These are phyloP conservation scores for Spatholobus suberectus DNA, from an alignment of 306 rosid genomes.

Conservation along the genomic window DNA sequence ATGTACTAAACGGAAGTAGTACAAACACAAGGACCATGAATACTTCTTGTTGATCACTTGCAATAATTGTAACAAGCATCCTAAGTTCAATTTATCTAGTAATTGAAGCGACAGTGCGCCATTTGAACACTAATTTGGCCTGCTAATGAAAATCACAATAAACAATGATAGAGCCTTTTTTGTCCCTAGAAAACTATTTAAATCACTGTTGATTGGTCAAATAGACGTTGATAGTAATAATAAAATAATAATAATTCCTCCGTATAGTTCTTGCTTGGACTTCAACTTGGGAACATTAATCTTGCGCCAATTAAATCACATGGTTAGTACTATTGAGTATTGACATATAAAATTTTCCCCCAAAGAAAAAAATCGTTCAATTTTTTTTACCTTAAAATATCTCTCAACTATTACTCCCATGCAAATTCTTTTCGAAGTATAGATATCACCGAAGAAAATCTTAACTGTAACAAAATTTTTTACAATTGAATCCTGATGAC, in stretches of 20 bases:
- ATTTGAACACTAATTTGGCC: neutral
- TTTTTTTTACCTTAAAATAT: too few species aligned
- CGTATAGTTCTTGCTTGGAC: constrained; percentile 14
- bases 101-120: neutral
- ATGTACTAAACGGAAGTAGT: neutral
- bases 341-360: too few species aligned
- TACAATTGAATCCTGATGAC: neutral
- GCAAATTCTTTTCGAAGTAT: too few species aligned
- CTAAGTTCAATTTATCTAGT: constrained; percentile 23
- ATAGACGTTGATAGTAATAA: neutral
- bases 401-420: too few species aligned
- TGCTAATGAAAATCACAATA: constrained; percentile 1
- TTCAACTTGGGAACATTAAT: constrained; percentile 20
- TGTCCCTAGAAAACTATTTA: neutral
- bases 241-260: neutral
- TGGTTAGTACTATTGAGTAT: neutral
- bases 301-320: neutral
- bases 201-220: constrained; percentile 22
- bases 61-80: constrained; percentile 41
- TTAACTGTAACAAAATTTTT: too few species aligned
- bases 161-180: too few species aligned
- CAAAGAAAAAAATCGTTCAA: too few species aligned
- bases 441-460: too few species aligned
- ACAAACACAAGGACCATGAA: constrained; percentile 15
- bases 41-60: constrained; percentile 9